These are phyloP conservation scores for Alternaria tenuissima DNA, from an alignment of 2,329 filamentous ascomycete species.

Conservation along the genomic window DNA sequence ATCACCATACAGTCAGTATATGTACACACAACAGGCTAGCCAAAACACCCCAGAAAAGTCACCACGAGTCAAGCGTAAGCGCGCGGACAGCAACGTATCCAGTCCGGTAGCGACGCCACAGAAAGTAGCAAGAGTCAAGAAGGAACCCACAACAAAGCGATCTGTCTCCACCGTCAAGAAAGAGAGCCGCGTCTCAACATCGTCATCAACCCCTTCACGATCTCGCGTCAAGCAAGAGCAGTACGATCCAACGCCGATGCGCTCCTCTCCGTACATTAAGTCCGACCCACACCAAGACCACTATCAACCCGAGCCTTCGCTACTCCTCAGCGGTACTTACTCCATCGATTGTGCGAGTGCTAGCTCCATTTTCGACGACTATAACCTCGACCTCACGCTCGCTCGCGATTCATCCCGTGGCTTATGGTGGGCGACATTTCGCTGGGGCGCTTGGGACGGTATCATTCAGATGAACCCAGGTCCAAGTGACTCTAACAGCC, in stretches of 20 bases:
- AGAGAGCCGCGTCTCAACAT: background rate
- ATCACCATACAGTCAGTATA: background rate
- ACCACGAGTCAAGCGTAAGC: constrained; percentile 13
- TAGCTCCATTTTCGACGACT: constrained; percentile 18
- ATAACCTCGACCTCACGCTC: constrained; percentile 51
- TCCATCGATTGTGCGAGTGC: constrained; percentile 43
- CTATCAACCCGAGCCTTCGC: constrained; percentile 9
- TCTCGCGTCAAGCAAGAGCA: constrained; percentile 18
- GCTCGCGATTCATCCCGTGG: constrained; percentile 30
- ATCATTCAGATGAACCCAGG: constrained; percentile 52
- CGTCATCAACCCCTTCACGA: constrained; percentile 14
- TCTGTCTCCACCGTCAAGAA: background rate
- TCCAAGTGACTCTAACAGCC: constrained; percentile 16
- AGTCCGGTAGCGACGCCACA: constrained; percentile 2
- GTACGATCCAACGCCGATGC: background rate
- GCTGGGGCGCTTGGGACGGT: constrained; percentile 54
- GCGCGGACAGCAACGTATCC: background rate
- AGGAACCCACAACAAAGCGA: background rate
- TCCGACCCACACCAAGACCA: constrained; percentile 3
- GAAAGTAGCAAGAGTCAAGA: constrained; percentile 12
- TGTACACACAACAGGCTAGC: background rate
- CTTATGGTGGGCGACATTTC: constrained; percentile 59
- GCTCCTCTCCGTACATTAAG: constrained; percentile 7
- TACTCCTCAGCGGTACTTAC: constrained; percentile 57
- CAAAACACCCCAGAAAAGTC: background rate